Evolutionary conservation across 176 grass and related monocot genomes (phyloP), one percentile per base, ranked within the genome.

Genomic region (bread wheat (Triticum aestivum)): DNA sequence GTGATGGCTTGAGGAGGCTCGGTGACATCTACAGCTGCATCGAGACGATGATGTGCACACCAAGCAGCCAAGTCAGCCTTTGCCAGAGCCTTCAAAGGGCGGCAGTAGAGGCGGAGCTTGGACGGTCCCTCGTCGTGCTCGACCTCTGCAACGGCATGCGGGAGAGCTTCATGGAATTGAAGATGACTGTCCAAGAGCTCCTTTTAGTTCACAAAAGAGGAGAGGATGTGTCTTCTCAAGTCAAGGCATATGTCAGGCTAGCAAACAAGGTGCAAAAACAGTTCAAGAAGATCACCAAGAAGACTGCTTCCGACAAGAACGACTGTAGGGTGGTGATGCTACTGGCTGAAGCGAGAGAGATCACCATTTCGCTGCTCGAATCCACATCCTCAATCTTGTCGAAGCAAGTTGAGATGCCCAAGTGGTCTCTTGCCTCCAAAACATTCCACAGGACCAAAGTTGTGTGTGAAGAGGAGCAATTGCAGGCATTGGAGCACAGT

Each of bases 91-190:
- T 78, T 65, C 88, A 94, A 70, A 85, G 82, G 49, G 83, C 68
- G 56, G 82, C 59, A 20, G 63, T 94, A 12, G 89, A 97, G 71
- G 72, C 62, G 29, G 89, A 94, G 69, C 84, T 91, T 27, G 92
- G 56, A 44, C 29, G 15, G 56, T 89, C 81, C 51, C 49, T 91
- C 4, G 18, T 65, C 33, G 82, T 89, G 77, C 58, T 94, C 68
- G 92, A 94, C 23, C 54, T 85, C 69, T 94, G 84, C 71, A 73
- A 77, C 10, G 58, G 65, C 65, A 52, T 82, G 64, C 81, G 80
- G 11, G 84, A 82, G 45, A 85, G 37, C 54, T 89, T 91, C 80
- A 78, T 56, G 14, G 72, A 65, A 26, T 23, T 87, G 81, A 91
- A 85, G 74, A 83, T 84, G 83, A 83, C 4, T 30, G 34, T 87